Conservation (phyloP, 2,329 filamentous ascomycete species). For the Annulohypoxylon truncatum region DNA sequence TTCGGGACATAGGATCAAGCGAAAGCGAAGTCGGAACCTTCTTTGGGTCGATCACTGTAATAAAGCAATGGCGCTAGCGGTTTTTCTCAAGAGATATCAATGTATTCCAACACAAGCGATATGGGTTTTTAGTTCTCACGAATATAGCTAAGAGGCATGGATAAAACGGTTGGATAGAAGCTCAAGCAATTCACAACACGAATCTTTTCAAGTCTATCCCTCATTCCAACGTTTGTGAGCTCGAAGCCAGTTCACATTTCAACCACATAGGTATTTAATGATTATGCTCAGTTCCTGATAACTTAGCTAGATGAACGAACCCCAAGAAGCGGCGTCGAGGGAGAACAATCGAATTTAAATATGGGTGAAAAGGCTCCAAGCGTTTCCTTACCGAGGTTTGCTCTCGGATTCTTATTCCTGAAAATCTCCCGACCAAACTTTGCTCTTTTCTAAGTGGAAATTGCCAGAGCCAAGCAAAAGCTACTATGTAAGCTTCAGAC, state of each 20-base stretch:
- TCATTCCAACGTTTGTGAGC: background rate
- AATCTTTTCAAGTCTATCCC: slow-evolving; percentile 8
- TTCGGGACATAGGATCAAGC: slow-evolving; percentile 42
- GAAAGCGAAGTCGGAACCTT: slow-evolving; percentile 41
- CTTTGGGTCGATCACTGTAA: slow-evolving; percentile 38
- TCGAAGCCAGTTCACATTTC: background rate
- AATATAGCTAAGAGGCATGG: slow-evolving; percentile 12
- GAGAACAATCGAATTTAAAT: background rate
- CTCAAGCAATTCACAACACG: slow-evolving; percentile 16
- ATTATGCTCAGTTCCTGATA: background rate
- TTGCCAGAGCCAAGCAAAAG: slow-evolving; percentile 24
- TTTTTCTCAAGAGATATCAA: slow-evolving; percentile 9
- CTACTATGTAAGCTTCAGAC: slow-evolving; percentile 40
- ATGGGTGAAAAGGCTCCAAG: background rate
- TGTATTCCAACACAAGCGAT: slow-evolving; percentile 24
- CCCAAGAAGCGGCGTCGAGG: background rate
- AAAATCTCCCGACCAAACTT: slow-evolving; percentile 1
- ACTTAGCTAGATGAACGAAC: background rate
- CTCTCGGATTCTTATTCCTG: background rate
- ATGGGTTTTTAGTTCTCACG: slow-evolving; percentile 14
- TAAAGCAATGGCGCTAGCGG: slow-evolving; percentile 38
- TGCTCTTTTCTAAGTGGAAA: background rate
- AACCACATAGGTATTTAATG: background rate
- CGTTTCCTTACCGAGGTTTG: background rate
- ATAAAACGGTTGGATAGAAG: slow-evolving; percentile 21